Evolutionary conservation across 83 land plant genomes (phyloP), one percentile per base, ranked within the genome.

Genomic region (Picea mariana): DNA sequence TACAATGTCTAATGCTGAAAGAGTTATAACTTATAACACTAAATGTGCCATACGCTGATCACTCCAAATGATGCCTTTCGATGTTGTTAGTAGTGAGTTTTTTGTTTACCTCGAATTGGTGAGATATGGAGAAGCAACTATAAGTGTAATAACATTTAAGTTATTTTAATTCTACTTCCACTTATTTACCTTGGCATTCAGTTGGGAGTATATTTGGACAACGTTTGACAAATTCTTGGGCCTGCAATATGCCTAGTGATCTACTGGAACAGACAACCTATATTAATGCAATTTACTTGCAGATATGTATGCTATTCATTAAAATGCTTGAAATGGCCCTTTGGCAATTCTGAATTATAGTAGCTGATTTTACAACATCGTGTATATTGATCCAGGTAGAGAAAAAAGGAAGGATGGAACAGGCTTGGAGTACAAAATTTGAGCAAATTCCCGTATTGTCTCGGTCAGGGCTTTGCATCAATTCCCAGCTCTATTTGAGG

Each of bases 401-500:
- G 58, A n/a, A 11, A 52, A 73, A 52, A 47, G 12, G n/a, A 20
- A 34, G 40, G 5, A 73, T 73, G 77, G 77, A 73, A 42, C 59
- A 73, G 58, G 24, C 59, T 20, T 73, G 77, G 23, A n/a, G 26
- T 21, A 21, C 59, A 73, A 73, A 47, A 73, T 21, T 73, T 73
- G 52, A 44, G 58, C 26, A 73, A 47, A 21, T 24, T 73, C 42
- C 77, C 15, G 0, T 44, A 6, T 21, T 47, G 16, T 73, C 58
- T 47, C 58, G 11, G 27, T 44, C 77, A 21, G 58, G 59, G 16
- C 16, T 44, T 73, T 26, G 4, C 26, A 42, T 24, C 1, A 42
- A 21, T 73, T 73, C 59, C 40, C 77, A 73, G 47, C 77, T 73
- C 24, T 47, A 44, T 73, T 40, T 73, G 15, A 73, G 58, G 58